A percentile compares a stretch with the other conserved stretches of the same genome.
Conservation (phyloP, 1,139 yeast genomes). For the Hansenula anomala region DNA sequence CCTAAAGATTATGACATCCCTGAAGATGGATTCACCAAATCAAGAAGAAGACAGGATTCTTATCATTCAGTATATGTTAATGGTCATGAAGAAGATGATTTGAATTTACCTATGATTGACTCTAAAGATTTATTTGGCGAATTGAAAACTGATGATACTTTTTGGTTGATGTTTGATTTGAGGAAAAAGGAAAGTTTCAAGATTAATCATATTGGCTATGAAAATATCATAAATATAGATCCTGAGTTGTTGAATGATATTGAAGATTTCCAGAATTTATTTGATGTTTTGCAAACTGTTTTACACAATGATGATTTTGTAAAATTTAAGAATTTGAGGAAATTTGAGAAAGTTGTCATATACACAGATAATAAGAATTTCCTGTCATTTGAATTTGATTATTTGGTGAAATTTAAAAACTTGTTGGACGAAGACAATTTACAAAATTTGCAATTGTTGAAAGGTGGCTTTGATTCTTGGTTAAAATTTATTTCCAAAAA, state of each 20-base stretch:
- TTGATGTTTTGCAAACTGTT: constrained; percentile 25
- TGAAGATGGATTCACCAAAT: constrained; percentile 1
- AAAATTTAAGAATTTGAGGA: constrained; percentile 39
- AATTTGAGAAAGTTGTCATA: constrained; percentile 49
- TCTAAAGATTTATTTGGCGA: constrained; percentile 25
- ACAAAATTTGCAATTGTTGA: constrained; percentile 11
- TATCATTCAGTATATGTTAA: constrained; percentile 31
- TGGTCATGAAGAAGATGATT: constrained; percentile 19
- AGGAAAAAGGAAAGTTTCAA: constrained; percentile 45
- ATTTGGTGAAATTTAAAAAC: constrained; percentile 16
- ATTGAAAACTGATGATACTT: constrained; percentile 16
- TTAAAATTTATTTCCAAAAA: constrained; percentile 14
- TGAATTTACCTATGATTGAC: constrained; percentile 24
- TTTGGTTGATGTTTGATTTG: constrained; percentile 46
- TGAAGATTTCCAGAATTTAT: constrained; percentile 27
- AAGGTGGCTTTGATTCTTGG: constrained; percentile 27
- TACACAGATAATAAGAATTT: constrained; percentile 39
- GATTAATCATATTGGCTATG: constrained; percentile 46
- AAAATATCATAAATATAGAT: constrained; percentile 52
- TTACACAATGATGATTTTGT: constrained; percentile 32
- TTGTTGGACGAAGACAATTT: constrained; percentile 14
- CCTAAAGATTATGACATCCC: not conserved
- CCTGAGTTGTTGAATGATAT: constrained; percentile 39
- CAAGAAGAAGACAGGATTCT: constrained; percentile 28
- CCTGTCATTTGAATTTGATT: constrained; percentile 29